These are phyloP conservation scores for Primulina tabacum DNA, from an alignment of 257 asterid species.

Conservation along the genomic window DNA sequence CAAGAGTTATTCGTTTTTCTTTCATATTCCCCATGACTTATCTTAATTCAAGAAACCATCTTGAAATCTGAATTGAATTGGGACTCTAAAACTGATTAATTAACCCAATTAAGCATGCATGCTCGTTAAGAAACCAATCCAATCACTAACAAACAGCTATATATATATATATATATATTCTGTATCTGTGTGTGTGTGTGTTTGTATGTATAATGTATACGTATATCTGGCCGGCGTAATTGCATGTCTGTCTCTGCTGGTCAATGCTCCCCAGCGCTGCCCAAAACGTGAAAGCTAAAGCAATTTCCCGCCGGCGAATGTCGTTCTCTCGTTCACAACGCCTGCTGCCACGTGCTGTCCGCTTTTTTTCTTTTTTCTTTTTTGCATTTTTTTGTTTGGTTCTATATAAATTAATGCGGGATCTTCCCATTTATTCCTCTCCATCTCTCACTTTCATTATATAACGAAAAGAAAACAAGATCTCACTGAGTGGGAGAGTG, in stretches of 20 bases:
- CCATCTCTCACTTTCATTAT: slow-evolving; percentile 11
- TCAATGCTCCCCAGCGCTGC: slow-evolving; percentile 41
- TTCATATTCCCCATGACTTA: background rate
- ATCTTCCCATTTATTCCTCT: slow-evolving; percentile 16
- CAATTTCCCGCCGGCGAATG: slow-evolving; percentile 52
- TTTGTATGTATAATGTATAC: background rate
- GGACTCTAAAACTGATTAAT: slow-evolving; percentile 28
- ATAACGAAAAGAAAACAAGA: background rate
- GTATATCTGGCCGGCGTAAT: background rate
- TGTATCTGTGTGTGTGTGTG: background rate
- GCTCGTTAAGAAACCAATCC: background rate
- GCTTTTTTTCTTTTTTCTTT: background rate
- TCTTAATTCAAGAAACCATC: background rate
- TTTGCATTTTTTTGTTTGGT: background rate
- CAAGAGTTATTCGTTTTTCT: background rate
- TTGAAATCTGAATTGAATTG: slow-evolving; percentile 18
- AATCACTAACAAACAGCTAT: background rate
- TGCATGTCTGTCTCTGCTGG: slow-evolving; percentile 27
- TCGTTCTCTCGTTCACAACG: slow-evolving; percentile 59
- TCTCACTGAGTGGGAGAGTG: background rate
- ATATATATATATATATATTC: background rate
- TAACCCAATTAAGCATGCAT: slow-evolving; percentile 9
- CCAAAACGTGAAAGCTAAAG: slow-evolving; percentile 38
- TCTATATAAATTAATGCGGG: slow-evolving; percentile 32
- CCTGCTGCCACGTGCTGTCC: slow-evolving; percentile 55